Evolutionary conservation across 73 alveolate genomes (phyloP).

Genomic region (Blepharisma stoltei): DNA sequence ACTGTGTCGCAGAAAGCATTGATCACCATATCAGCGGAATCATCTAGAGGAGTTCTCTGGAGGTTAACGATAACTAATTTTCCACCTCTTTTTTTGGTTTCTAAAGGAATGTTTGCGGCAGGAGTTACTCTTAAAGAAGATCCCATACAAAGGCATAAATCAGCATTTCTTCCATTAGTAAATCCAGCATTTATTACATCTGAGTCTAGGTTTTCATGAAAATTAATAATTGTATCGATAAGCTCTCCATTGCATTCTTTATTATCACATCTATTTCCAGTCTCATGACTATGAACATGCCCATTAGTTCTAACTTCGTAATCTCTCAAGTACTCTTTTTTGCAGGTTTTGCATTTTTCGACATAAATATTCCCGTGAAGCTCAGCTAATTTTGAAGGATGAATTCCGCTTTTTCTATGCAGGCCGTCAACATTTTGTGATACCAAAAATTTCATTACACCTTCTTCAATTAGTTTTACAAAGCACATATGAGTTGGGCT

Average conservation of each 20-base stretch:
- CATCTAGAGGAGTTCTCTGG: background rate
- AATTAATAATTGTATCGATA: slow-evolving; percentile 59
- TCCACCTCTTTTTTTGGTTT: slow-evolving; percentile 51
- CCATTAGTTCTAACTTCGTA: slow-evolving; percentile 67
- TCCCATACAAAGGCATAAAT: slow-evolving; percentile 84
- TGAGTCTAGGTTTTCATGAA: slow-evolving; percentile 59
- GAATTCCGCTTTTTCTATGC: slow-evolving; percentile 84
- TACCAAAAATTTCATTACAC: slow-evolving; percentile 54
- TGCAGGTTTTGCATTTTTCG: slow-evolving; percentile 62
- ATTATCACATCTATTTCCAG: slow-evolving; percentile 73
- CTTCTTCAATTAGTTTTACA: slow-evolving; percentile 43
- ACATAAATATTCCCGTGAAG: slow-evolving; percentile 83
- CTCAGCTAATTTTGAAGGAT: slow-evolving; percentile 66
- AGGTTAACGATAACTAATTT: slow-evolving; percentile 17
- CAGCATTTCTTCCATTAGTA: slow-evolving; percentile 60
- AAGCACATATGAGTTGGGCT: slow-evolving; percentile 66
- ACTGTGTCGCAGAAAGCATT: background rate
- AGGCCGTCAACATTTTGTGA: slow-evolving; percentile 91
- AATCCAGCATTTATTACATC: slow-evolving; percentile 50
- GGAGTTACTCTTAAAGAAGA: slow-evolving; percentile 89
- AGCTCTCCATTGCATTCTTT: slow-evolving; percentile 66
- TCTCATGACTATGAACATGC: slow-evolving; percentile 61
- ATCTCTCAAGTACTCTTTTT: slow-evolving; percentile 66
- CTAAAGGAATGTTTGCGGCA: slow-evolving; percentile 81
- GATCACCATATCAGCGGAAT: background rate